Base-by-base conservation (phyloP, 2,329 filamentous ascomycete species). In the Penicillium sp. region DNA sequence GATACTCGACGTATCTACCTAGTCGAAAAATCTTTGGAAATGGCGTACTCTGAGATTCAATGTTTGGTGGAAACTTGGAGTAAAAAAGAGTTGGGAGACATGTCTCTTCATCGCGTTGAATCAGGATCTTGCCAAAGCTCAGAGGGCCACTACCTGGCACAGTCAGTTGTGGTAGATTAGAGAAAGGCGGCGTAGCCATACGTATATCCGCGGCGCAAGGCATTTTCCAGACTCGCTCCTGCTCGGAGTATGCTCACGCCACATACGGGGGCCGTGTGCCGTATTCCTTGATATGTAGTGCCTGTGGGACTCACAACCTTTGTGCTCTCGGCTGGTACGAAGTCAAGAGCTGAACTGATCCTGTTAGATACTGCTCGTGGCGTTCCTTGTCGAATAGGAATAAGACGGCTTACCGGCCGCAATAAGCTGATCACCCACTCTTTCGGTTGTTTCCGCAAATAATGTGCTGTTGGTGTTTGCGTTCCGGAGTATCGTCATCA, bases 111-210 rank as follows among this genome's bases (percentile, higher is more conserved):
- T 69, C 58, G 33, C 67, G 55, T 45, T 69, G 67, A 35, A 69
- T 69, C 20, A 69, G 52, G 30, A 69, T 63, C 47, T 67, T 64
- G 8, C 65, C 67, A 54, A 64, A 67, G 45, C 58, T 64, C 25
- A 67, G 38, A 9, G 62, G 60, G 3, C 63, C 63, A 30, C 62
- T 51, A 7, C n/a, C 7, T n/a, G 5, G 9, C n/a, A 27, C 13
- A 9, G 18, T 27, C 18, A 42, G 20, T 8, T 20, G 18, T 10
- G 39, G 5, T 16, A 1, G 10, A 4, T 18, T 16, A 20, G 9
- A 3, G 16, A 2, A 18, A 10, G 18, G 8, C 1, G n/a, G 3
- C 10, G 33, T 36, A 10, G n/a, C 4, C 50, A 24, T 64, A 69
- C 65, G 41, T 54, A 45, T 63, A 67, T 11, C 53, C 47, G n/a